Conservation (phyloP, 1,284 basidiomycete species). For the Cryptococcus sp. region DNA sequence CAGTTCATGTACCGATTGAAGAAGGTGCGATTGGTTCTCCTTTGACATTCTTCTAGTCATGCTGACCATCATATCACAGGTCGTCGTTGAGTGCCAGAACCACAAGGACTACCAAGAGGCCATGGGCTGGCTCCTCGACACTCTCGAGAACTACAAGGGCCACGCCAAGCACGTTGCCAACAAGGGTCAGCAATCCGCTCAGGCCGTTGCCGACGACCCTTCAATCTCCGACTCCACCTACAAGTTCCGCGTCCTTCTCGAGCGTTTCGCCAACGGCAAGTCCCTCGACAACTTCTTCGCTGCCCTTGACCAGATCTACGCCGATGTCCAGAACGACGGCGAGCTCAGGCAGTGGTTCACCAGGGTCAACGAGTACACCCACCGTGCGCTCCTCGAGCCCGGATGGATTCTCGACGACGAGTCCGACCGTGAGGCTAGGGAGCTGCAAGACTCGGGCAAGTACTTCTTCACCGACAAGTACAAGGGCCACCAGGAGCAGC, state of each 20-base stretch:
- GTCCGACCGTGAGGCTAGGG: slow-evolving; percentile 64
- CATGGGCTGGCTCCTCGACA: slow-evolving; percentile 71
- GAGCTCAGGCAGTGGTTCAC: slow-evolving; percentile 78
- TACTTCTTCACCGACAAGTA: slow-evolving; percentile 84
- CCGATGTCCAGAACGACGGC: slow-evolving; percentile 74
- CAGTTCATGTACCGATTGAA: slow-evolving; percentile 51
- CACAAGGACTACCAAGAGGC: slow-evolving; percentile 87
- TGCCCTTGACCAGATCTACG: slow-evolving; percentile 71
- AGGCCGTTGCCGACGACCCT: slow-evolving; percentile 59
- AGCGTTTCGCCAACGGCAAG: slow-evolving; percentile 82
- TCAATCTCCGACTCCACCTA: slow-evolving; percentile 62
- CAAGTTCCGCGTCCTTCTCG: slow-evolving; percentile 77
- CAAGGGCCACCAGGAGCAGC: slow-evolving; percentile 74
- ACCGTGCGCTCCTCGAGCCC: slow-evolving; percentile 76
- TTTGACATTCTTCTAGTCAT: not conserved
- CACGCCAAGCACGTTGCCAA: slow-evolving; percentile 60
- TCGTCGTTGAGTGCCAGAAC: slow-evolving; percentile 75
- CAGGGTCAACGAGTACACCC: slow-evolving; percentile 65
- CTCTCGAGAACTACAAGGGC: slow-evolving; percentile 72
- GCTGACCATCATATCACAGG: slow-evolving; percentile 14
- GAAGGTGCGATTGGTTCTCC: slow-evolving; percentile 58
- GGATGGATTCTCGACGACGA: slow-evolving; percentile 84
- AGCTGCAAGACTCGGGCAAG: slow-evolving; percentile 70
- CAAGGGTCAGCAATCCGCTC: slow-evolving; percentile 52
- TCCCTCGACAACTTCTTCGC: slow-evolving; percentile 69